These are phyloP conservation scores for Calonectria naviculata DNA, from an alignment of 2,329 filamentous ascomycete species.

Conservation along the genomic window DNA sequence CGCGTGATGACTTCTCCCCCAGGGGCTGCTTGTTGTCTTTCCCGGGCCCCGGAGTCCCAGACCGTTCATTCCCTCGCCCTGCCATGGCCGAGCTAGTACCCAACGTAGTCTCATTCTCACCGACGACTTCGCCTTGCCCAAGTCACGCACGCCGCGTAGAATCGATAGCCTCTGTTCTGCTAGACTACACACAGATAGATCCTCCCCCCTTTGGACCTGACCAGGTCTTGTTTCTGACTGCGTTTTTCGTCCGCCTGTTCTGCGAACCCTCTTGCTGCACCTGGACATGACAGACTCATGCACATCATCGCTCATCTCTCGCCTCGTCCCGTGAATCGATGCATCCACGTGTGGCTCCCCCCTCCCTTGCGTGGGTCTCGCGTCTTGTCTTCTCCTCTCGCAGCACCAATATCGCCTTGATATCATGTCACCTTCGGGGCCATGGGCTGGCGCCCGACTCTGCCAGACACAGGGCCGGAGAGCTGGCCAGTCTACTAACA, in stretches of 20 bases:
- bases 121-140: neutral
- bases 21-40: neutral
- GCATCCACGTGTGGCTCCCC: constrained; percentile 2
- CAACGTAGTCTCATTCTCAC: constrained; percentile 2
- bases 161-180: constrained; percentile 4
- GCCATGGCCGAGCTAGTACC: constrained; percentile 1
- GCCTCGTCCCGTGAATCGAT: constrained; percentile 2
- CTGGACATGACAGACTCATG: neutral
- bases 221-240: neutral
- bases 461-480: constrained; percentile 10
- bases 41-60: neutral
- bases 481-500: neutral
- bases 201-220: neutral
- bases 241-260: neutral
- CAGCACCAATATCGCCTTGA: neutral
- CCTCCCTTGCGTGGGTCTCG: neutral
- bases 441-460: constrained; percentile 8
- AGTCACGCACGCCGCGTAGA: constrained; percentile 3
- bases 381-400: neutral
- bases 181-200: neutral
- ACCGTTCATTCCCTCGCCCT: constrained; percentile 1
- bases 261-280: constrained; percentile 9
- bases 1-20: constrained; percentile 11
- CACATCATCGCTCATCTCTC: constrained; percentile 13
- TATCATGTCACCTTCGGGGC: neutral